phyloP scores from a whole-genome alignment of 345 rosid species.

The Euphorbia lathyris region DNA sequence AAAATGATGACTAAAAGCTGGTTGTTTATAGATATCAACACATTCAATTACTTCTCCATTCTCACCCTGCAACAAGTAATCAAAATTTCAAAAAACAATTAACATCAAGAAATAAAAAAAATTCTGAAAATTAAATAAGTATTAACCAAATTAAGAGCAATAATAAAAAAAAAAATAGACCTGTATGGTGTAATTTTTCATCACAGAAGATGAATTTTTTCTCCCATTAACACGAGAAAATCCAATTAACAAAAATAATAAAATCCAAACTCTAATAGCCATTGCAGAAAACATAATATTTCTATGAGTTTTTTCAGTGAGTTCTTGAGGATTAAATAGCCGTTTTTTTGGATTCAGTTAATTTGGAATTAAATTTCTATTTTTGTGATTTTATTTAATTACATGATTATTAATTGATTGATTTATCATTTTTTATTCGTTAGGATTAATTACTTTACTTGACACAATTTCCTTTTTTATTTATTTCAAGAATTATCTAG shows the following conservation, averaged over 20 bases:
- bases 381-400: too few species aligned
- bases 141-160: not conserved
- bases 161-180: not conserved
- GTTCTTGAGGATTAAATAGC: too few species aligned
- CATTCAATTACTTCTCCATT: conserved; percentile 22
- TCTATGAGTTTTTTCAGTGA: too few species aligned
- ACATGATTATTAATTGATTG: too few species aligned
- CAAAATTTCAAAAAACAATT: not conserved
- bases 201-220: not conserved
- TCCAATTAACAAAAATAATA: not conserved
- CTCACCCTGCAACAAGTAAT: not conserved
- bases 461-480: too few species aligned
- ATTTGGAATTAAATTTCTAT: too few species aligned
- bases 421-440: too few species aligned
- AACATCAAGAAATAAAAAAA: not conserved
- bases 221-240: not conserved
- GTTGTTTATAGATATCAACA: conserved; percentile 26
- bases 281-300: not conserved
- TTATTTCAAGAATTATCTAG: too few species aligned
- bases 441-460: too few species aligned
- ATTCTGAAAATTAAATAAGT: not conserved
- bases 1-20: conserved; percentile 31
- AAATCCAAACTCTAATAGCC: not conserved
- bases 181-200: not conserved
- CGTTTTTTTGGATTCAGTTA: too few species aligned